These are phyloP conservation scores for Spinacia oleracea DNA, from an alignment of 179 eudicot species.

Conservation along the genomic window DNA sequence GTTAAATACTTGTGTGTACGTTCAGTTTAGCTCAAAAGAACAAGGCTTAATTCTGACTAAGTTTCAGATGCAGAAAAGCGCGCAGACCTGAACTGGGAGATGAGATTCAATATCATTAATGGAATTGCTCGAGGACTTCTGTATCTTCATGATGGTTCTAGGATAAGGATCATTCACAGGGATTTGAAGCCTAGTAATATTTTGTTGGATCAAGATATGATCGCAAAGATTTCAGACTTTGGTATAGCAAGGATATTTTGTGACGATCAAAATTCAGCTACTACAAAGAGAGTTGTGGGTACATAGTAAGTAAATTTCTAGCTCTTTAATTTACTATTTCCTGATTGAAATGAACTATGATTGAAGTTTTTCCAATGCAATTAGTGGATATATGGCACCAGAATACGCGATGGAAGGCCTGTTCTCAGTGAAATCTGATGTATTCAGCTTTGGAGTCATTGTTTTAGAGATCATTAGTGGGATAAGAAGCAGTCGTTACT, in stretches of 20 bases:
- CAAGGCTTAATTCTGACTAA: too few relatives aligned
- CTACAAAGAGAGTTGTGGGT: conserved; percentile 24
- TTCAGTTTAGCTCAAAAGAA: too few relatives aligned
- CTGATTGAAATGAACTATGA: neutral
- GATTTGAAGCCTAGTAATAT: conserved; percentile 51
- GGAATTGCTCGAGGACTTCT: conserved; percentile 48
- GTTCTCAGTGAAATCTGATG: conserved; percentile 34
- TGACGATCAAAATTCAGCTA: conserved; percentile 23
- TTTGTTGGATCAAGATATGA: conserved; percentile 35
- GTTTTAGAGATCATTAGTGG: conserved; percentile 31
- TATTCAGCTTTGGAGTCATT: conserved; percentile 34
- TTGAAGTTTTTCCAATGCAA: neutral
- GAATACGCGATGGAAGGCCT: conserved; percentile 29
- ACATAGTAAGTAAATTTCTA: conserved; percentile 29
- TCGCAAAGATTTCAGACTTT: conserved; percentile 51
- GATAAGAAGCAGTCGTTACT: conserved; percentile 4
- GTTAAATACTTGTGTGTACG: too few relatives aligned
- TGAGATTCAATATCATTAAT: conserved; percentile 33
- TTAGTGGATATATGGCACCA: conserved; percentile 39
- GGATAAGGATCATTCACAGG: conserved; percentile 41
- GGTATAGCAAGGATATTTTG: conserved; percentile 36
- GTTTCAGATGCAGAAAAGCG: conserved; percentile 33
- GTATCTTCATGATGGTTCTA: conserved; percentile 52
- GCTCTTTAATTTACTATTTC: too few relatives aligned
- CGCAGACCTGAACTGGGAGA: conserved; percentile 36